These are phyloP conservation scores for Talaromyces sp. DNA, from an alignment of 2,329 filamentous ascomycete genomes.

Conservation along the genomic window DNA sequence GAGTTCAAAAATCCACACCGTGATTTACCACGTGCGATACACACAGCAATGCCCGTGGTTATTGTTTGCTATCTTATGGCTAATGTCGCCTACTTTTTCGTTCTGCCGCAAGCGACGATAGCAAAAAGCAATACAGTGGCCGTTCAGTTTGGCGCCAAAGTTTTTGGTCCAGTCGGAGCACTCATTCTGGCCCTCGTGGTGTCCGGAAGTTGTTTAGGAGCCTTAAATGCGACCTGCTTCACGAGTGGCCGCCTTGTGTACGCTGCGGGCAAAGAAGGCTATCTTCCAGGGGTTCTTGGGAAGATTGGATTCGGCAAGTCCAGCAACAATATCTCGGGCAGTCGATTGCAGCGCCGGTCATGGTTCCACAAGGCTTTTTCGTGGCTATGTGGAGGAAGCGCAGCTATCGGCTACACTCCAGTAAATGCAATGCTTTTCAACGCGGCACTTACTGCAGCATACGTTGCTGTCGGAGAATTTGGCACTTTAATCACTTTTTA, in stretches of 20 bases:
- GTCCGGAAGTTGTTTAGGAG: constrained; percentile 86
- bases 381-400: constrained; percentile 67
- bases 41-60: constrained; percentile 92
- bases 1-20: constrained; percentile 90
- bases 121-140: constrained; percentile 92
- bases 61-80: constrained; percentile 87
- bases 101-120: constrained; percentile 75
- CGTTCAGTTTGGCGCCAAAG: constrained; percentile 83
- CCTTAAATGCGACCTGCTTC: constrained; percentile 90
- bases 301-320: constrained; percentile 65
- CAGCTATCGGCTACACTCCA: constrained; percentile 87
- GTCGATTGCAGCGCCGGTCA: constrained; percentile 44
- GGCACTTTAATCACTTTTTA: constrained; percentile 92
- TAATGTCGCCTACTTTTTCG: constrained; percentile 91
- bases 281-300: constrained; percentile 78
- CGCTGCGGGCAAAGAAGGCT: constrained; percentile 90
- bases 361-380: constrained; percentile 59
- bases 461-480: constrained; percentile 86
- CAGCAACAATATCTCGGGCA: constrained; percentile 25
- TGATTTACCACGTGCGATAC: constrained; percentile 89
- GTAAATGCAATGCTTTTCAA: constrained; percentile 88
- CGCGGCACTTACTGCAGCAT: constrained; percentile 64
- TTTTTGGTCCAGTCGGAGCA: constrained; percentile 80
- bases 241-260: constrained; percentile 90
- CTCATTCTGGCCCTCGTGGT: constrained; percentile 85